A percentile compares a stretch with the other conserved stretches of the same genome.
These are phyloP conservation scores for Sphenostylis stenocarpa DNA, from an alignment of 306 rosid genomes.

Conservation along the genomic window DNA sequence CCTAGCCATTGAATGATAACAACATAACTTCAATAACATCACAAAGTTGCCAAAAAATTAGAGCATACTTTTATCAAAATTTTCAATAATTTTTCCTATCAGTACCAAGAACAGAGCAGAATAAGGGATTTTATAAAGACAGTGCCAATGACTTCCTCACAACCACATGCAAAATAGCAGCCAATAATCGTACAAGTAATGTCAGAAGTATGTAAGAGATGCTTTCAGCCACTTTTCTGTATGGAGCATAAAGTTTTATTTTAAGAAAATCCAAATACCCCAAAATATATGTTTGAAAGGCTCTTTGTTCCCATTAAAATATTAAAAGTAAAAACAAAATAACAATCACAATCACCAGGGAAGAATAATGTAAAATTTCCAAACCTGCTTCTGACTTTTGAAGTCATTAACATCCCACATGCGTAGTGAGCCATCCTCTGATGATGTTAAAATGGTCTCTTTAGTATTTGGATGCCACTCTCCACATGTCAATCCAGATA, in stretches of 20 bases:
- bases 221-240: background rate
- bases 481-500: slow-evolving; percentile 92
- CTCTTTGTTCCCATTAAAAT: background rate
- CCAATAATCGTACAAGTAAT: slow-evolving; percentile 3
- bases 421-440: slow-evolving; percentile 95
- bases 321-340: slow-evolving; percentile 3
- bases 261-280: background rate
- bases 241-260: background rate
- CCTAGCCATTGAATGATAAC: slow-evolving; percentile 52
- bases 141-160: slow-evolving; percentile 18
- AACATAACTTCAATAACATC: slow-evolving; percentile 24
- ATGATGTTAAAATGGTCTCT: slow-evolving; percentile 87
- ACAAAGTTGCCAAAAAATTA: background rate
- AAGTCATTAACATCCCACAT: slow-evolving; percentile 97
- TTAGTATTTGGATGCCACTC: slow-evolving; percentile 89
- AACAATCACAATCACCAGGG: background rate
- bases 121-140: background rate
- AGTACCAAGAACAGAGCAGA: background rate
- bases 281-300: background rate
- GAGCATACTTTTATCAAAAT: slow-evolving; percentile 9
- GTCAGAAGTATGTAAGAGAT: background rate
- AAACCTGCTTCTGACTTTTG: slow-evolving; percentile 93
- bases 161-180: background rate
- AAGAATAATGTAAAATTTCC: slow-evolving; percentile 1
- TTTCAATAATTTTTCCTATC: background rate